Evolutionary conservation across 306 rosid genomes (phyloP).

Genomic region (peach (Prunus persica)): Prunus_persica_NCBIv2 NC_034011.1:233501-234000

Average conservation of each 20-base stretch:
- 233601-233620: background rate
- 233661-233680: background rate
- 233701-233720: background rate
- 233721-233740: background rate
- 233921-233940: background rate
- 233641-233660: background rate
- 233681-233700: background rate
- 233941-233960: background rate
- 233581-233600: background rate
- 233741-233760: background rate
- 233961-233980: background rate
- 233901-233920: background rate
- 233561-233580: background rate
- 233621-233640: background rate
- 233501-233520: conserved; percentile 35
- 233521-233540: background rate
- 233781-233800: background rate
- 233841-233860: background rate
- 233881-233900: background rate
- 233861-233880: background rate
- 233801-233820: background rate
- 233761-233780: background rate
- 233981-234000: background rate
- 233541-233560: background rate
- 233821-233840: background rate